Percentiles rank a stretch among this genome's conserved stretches.
phyloP scores from a whole-genome alignment of 75 land plant species.

The Pinus albicaulis region DNA sequence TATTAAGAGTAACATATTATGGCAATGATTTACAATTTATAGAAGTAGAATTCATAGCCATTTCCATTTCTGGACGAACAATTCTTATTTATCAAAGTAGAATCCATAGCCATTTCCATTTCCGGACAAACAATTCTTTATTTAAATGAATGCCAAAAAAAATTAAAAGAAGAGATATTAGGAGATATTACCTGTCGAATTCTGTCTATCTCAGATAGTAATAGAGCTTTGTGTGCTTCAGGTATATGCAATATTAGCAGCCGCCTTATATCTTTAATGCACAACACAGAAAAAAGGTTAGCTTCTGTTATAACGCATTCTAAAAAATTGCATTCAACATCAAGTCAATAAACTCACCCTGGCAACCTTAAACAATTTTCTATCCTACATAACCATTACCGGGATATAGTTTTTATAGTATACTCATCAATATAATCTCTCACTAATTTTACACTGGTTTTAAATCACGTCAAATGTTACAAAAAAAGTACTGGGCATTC shows the following conservation, averaged over 20 bases:
- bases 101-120: background rate
- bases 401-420: background rate
- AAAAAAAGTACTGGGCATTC: no score
- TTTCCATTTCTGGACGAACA: background rate
- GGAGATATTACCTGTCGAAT: constrained; percentile 72
- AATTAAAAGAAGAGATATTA: background rate
- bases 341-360: background rate
- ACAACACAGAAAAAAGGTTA: constrained; percentile 8
- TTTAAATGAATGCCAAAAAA: background rate
- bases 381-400: background rate
- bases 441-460: no score
- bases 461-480: no score
- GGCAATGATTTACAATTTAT: background rate
- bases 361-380: background rate
- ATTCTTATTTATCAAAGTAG: background rate
- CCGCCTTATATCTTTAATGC: constrained; percentile 65
- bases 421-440: background rate
- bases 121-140: background rate
- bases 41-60: background rate
- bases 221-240: constrained; percentile 64
- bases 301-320: background rate
- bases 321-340: background rate
- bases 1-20: background rate
- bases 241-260: constrained; percentile 74
- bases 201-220: constrained; percentile 81